Conservation (phyloP, 1,284 basidiomycete species). For the Lentinus polychrous region DNA sequence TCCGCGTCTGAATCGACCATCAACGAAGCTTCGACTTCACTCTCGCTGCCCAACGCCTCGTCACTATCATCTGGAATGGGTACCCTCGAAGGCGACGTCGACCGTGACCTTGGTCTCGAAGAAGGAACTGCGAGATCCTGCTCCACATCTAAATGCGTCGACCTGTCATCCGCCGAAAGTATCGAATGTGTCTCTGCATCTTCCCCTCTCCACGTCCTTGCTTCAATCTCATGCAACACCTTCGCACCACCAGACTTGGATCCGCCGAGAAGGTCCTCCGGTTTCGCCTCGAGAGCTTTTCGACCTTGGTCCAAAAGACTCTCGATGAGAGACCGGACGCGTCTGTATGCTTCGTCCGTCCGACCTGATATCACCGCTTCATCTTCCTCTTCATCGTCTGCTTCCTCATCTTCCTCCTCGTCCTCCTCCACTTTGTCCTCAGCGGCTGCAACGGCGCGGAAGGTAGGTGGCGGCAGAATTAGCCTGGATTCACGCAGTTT, state of each 20-base stretch:
- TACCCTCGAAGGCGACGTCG: slow-evolving; percentile 28
- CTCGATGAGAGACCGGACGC: slow-evolving; percentile 57
- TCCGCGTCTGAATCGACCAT: slow-evolving; percentile 2
- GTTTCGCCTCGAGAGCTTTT: slow-evolving; percentile 52
- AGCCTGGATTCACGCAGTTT: slow-evolving; percentile 73
- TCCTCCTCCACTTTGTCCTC: slow-evolving; percentile 36
- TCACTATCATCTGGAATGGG: slow-evolving; percentile 27
- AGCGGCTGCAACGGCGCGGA: slow-evolving; percentile 46
- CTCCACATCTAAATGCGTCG: slow-evolving; percentile 13
- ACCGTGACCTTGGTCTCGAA: slow-evolving; percentile 11
- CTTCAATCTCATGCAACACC: slow-evolving; percentile 66
- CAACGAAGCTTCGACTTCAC: slow-evolving; percentile 19
- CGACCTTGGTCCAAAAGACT: slow-evolving; percentile 53
- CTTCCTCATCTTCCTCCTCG: slow-evolving; percentile 22
- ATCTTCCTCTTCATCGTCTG: slow-evolving; percentile 33
- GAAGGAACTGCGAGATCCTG: slow-evolving; percentile 13
- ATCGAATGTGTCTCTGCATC: slow-evolving; percentile 20
- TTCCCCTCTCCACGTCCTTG: slow-evolving; percentile 48
- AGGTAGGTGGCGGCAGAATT: slow-evolving; percentile 62
- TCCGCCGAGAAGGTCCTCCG: slow-evolving; percentile 42
- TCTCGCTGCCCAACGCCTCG: slow-evolving; percentile 18
- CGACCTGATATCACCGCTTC: slow-evolving; percentile 27
- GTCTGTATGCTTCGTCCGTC: slow-evolving; percentile 47
- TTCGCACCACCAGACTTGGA: slow-evolving; percentile 41
- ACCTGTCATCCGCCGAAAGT: slow-evolving; percentile 15